These are phyloP conservation scores for Metschnikowia kunwiensis DNA, from an alignment of 805 yeast species.

Conservation along the genomic window DNA sequence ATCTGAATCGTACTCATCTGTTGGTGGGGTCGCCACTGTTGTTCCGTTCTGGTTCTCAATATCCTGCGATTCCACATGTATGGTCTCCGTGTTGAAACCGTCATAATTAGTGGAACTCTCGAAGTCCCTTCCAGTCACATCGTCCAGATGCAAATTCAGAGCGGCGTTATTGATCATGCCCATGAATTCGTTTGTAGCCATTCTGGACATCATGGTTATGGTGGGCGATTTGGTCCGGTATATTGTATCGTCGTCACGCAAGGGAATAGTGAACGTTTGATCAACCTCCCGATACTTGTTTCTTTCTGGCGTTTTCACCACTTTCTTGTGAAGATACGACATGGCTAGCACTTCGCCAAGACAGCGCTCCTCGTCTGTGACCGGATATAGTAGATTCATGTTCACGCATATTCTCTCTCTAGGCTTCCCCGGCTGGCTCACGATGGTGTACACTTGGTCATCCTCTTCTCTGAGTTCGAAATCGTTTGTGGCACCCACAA, in stretches of 20 bases:
- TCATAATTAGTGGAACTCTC: conserved; percentile 35
- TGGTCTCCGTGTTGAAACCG: conserved; percentile 51
- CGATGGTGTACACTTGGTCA: conserved; percentile 45
- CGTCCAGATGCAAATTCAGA: conserved; percentile 27
- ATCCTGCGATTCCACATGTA: conserved; percentile 17
- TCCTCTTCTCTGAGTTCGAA: conserved; percentile 13
- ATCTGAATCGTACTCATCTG: conserved; percentile 25
- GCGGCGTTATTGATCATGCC: conserved; percentile 69
- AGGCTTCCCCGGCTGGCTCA: conserved; percentile 55
- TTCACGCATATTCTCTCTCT: conserved; percentile 60
- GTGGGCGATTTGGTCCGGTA: conserved; percentile 63
- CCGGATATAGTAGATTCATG: conserved; percentile 52
- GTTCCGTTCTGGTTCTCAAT: neutral
- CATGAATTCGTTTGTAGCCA: conserved; percentile 70
- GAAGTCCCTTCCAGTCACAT: conserved; percentile 24
- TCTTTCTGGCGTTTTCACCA: neutral
- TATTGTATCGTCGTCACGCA: conserved; percentile 34
- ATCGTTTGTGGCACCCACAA: conserved; percentile 4
- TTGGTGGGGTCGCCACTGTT: conserved; percentile 26
- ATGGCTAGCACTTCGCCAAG: conserved; percentile 57
- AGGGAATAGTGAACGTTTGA: conserved; percentile 43
- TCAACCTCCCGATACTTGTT: conserved; percentile 10
- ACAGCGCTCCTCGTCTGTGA: conserved; percentile 50
- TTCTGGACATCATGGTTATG: conserved; percentile 69
- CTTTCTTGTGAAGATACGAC: neutral